Base-by-base conservation (phyloP, 306 rosid genomes). In the Crataegus laevigata region DNA sequence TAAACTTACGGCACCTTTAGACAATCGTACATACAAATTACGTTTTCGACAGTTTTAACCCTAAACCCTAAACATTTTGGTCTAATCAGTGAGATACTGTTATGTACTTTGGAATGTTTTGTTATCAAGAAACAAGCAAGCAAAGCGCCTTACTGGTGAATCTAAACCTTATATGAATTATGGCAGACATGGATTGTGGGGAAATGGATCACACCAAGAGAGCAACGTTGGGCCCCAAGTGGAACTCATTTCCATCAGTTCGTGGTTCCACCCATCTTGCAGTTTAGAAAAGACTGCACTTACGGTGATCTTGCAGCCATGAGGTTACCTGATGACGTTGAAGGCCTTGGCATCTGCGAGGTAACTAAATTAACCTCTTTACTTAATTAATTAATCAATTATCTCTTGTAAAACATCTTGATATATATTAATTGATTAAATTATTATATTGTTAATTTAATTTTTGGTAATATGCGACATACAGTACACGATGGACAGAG, bases 281-380 rank as follows among this genome's bases (percentile, higher is more conserved):
- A 89, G 9, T 92, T 90, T 5, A 88, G 99, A 88, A 88, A 89
- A 86, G 92, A 92, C 62, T 92, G 99, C 76, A 87, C 92, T n/a
- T 96, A 96, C 25, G 99, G 99, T 36, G 96, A 92, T 73, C 92
- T 96, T 4, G 99, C 99, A 0, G 99, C 99, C 74, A 96, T 96
- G 99, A 88, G 83, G 65, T 81, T 96, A 78, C 98, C 99, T 0
- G 79, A 85, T 8, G 98, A 92, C 19, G 96, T 92, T 6, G 66
- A 90, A 78, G 99, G 96, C 66, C 96, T 96, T 28, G 94, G 98
- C 6, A 45, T 40, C 34, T 96, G 99, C 73, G 99, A 96, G 99
- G 99, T 93, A 22, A 9, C 21, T 59, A 6, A 45, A 52, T 52
- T 52, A 21, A 11, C 12, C 3, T 28, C 6, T 25, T 47, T 45